Percentiles rank a stretch among this genome's conserved stretches.
Evolutionary conservation across 192 early-diverging fungal species (phyloP).

Genomic region (Rhizoclosmatium globosum): DNA sequence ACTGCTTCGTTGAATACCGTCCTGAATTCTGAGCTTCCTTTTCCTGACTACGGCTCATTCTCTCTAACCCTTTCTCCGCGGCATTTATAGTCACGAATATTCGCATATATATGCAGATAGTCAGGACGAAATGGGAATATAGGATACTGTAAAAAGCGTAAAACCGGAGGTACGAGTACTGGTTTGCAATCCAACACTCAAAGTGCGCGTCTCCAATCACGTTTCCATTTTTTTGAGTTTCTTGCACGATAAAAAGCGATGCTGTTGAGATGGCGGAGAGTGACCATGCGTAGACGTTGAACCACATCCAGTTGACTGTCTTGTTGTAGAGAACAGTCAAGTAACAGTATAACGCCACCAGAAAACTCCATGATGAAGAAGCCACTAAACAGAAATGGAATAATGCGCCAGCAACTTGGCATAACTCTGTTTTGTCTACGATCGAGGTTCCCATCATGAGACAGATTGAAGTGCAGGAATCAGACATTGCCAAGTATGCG

Average conservation of each 20-base stretch:
- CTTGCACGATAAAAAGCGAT: background rate
- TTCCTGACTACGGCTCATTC: too few species aligned
- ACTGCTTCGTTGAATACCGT: too few species aligned
- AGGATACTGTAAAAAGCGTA: background rate
- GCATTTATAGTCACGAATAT: background rate
- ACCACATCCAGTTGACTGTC: background rate
- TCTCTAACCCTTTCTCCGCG: too few species aligned
- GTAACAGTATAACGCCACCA: conserved; percentile 2
- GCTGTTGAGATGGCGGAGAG: background rate
- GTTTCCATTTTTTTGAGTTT: background rate
- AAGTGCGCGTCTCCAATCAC: conserved; percentile 11
- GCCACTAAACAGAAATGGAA: background rate
- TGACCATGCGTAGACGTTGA: conserved; percentile 9
- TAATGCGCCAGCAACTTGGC: background rate
- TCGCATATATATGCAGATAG: background rate
- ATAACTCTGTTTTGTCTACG: too few species aligned
- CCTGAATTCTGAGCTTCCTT: too few species aligned
- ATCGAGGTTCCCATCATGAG: background rate
- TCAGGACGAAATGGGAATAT: conserved; percentile 3
- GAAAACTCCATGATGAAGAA: background rate
- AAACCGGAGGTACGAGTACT: background rate
- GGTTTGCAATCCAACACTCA: conserved; percentile 13
- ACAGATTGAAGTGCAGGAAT: background rate
- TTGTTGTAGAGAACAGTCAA: background rate
- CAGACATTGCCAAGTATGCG: background rate